These are phyloP conservation scores for Oryza meridionalis DNA, from an alignment of 176 grass and related monocot genomes.

Conservation along the genomic window DNA sequence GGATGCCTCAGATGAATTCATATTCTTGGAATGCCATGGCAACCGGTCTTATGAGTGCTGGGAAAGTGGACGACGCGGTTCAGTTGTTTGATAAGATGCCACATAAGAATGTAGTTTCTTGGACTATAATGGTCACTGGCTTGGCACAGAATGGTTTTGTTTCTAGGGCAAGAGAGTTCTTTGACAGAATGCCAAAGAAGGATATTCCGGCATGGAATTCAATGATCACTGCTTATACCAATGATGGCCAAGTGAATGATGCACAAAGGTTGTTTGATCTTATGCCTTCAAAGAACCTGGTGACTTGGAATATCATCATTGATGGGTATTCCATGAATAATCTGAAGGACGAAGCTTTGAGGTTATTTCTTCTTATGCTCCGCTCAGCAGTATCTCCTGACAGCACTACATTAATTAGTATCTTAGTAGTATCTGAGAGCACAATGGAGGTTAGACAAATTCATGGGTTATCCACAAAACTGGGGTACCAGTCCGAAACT, in stretches of 20 bases:
- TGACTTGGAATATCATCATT: conserved; percentile 62
- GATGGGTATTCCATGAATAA: conserved; percentile 39
- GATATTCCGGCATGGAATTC: conserved; percentile 39
- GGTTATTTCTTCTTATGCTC: conserved; percentile 39
- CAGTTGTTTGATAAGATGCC: conserved; percentile 48
- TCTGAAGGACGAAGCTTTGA: not conserved
- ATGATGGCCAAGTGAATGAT: conserved; percentile 46
- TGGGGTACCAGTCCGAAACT: conserved; percentile 59
- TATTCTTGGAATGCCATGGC: conserved; percentile 52
- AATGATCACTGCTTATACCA: conserved; percentile 62
- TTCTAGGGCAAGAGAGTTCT: conserved; percentile 49
- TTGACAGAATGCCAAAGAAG: conserved; percentile 53
- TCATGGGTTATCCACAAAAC: conserved; percentile 42
- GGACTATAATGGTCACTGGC: conserved; percentile 73
- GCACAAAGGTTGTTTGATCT: conserved; percentile 48
- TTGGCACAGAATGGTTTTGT: conserved; percentile 56
- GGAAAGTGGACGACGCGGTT: conserved; percentile 42
- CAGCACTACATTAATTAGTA: conserved; percentile 25
- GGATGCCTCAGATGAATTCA: conserved; percentile 42
- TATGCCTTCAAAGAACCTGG: conserved; percentile 59
- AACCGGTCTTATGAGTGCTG: conserved; percentile 33
- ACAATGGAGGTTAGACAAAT: conserved; percentile 53
- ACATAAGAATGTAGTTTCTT: conserved; percentile 54
- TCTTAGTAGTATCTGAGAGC: conserved; percentile 31
- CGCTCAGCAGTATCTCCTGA: conserved; percentile 37